These are phyloP conservation scores for Hypoxylon rickii DNA, from an alignment of 495 filamentous ascomycete species.

Conservation along the genomic window DNA sequence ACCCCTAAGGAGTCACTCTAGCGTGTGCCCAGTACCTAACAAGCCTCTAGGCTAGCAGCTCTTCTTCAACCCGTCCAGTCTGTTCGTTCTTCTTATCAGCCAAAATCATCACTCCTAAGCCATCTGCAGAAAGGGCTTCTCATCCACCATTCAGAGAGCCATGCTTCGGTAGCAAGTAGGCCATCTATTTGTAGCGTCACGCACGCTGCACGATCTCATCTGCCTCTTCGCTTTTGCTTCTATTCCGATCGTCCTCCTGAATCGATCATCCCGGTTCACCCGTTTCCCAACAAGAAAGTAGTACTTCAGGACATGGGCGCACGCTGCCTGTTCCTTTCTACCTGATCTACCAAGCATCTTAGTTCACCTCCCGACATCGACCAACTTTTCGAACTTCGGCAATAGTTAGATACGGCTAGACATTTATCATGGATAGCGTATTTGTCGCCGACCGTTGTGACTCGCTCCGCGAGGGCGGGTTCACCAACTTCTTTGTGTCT, in stretches of 20 bases:
- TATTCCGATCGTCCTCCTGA: constrained; percentile 18
- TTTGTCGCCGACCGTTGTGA: constrained; percentile 50
- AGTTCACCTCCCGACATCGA: too few relatives aligned
- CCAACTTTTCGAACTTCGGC: not conserved
- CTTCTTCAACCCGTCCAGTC: constrained; percentile 1
- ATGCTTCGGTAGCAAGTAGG: constrained; percentile 25
- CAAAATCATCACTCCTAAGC: constrained; percentile 4
- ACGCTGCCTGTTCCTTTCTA: not conserved
- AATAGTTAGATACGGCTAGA: constrained; percentile 2
- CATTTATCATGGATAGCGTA: constrained; percentile 43
- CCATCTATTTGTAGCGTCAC: constrained; percentile 18
- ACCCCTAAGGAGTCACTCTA: too few relatives aligned
- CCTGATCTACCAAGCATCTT: too few relatives aligned
- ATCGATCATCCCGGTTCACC: constrained; percentile 20
- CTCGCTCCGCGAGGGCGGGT: constrained; percentile 55
- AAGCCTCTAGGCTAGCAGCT: too few relatives aligned
- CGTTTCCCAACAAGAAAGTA: not conserved
- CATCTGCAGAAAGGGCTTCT: constrained; percentile 1
- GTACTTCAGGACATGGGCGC: constrained; percentile 1
- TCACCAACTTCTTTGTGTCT: constrained; percentile 65
- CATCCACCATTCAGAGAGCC: constrained; percentile 15
- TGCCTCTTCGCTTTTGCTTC: constrained; percentile 18
- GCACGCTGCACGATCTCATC: not conserved
- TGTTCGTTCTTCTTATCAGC: constrained; percentile 1
- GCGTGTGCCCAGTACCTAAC: too few relatives aligned